Conservation (phyloP, 2,329 filamentous ascomycete species). For the Phyllachora maydis region DNA sequence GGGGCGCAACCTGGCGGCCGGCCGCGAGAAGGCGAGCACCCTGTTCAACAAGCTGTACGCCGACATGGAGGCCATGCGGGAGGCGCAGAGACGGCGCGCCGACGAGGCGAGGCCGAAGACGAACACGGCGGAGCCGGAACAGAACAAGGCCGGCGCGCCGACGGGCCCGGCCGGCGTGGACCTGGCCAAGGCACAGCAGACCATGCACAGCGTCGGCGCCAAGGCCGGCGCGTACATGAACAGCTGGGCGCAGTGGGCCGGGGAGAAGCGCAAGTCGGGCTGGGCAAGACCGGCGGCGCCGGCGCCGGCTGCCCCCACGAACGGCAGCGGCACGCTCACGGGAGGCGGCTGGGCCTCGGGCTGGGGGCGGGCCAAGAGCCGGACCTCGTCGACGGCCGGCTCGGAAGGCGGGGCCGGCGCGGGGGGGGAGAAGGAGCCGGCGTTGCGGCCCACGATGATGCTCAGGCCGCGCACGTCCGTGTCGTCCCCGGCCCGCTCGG, state of each 20-base stretch:
- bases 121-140: constrained; percentile 5
- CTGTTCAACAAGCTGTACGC: constrained; percentile 79
- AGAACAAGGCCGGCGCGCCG: constrained; percentile 4
- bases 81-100: constrained; percentile 44
- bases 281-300: constrained; percentile 10
- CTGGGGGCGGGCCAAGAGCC: constrained; percentile 12
- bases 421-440: constrained; percentile 4
- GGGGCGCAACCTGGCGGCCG: constrained; percentile 73
- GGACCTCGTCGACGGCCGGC: constrained; percentile 1
- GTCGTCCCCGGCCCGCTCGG: constrained; percentile 4
- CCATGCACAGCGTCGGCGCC: constrained; percentile 25
- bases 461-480: constrained; percentile 7
- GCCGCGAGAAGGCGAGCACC: constrained; percentile 69
- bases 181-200: constrained; percentile 20
- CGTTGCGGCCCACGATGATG: neutral
- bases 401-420: constrained; percentile 1
- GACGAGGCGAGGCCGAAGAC: constrained; percentile 25
- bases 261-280: constrained; percentile 50
- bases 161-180: too few species aligned
- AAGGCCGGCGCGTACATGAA: constrained; percentile 45
- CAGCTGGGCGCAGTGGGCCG: constrained; percentile 50
- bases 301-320: constrained; percentile 1
- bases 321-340: constrained; percentile 5
- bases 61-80: constrained; percentile 67
- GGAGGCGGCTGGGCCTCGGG: constrained; percentile 16